Evolutionary conservation across 2,329 filamentous ascomycete species (phyloP).

Genomic region (Pochonia chlamydosporia): DNA sequence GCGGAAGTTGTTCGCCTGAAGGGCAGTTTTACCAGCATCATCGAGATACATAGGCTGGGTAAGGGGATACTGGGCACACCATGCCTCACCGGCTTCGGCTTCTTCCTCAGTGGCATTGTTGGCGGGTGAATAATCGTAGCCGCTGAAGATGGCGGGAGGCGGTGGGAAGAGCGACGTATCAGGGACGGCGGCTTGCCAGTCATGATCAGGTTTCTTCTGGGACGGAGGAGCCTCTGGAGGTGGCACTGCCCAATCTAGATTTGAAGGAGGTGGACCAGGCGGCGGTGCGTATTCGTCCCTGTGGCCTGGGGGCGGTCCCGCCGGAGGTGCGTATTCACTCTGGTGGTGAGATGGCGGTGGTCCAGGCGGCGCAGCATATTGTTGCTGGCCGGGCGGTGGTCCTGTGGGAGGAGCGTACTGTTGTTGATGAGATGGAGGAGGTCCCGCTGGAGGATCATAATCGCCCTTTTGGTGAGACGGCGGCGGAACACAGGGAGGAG

Average conservation of each 20-base stretch:
- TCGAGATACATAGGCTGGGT: conserved; percentile 45
- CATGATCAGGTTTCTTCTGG: conserved; percentile 41
- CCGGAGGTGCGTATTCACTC: conserved; percentile 24
- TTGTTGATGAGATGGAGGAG: conserved; percentile 24
- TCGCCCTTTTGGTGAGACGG: conserved; percentile 12
- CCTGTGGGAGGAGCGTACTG: conserved; percentile 29
- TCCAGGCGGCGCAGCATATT: conserved; percentile 25
- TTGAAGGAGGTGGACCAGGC: conserved; percentile 22
- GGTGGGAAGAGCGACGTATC: conserved; percentile 69
- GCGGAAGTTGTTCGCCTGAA: conserved; percentile 46
- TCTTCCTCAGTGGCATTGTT: conserved; percentile 64
- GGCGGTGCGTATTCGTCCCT: conserved; percentile 19
- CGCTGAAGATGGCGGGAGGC: conserved; percentile 60
- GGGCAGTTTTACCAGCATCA: conserved; percentile 37
- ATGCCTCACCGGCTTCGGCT: conserved; percentile 58
- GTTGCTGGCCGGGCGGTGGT: conserved; percentile 17
- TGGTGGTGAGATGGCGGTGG: conserved; percentile 25
- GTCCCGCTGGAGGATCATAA: conserved; percentile 22
- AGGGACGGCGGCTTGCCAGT: conserved; percentile 66
- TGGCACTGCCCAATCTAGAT: conserved; percentile 24
- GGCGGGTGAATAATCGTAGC: conserved; percentile 58
- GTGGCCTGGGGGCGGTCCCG: conserved; percentile 21
- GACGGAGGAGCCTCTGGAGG: conserved; percentile 29
- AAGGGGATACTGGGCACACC: conserved; percentile 59
- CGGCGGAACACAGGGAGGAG: conserved; percentile 21